Evolutionary conservation across 768 basidiomycete genomes (phyloP).

Genomic region (Hemileccinum impolitum): DNA sequence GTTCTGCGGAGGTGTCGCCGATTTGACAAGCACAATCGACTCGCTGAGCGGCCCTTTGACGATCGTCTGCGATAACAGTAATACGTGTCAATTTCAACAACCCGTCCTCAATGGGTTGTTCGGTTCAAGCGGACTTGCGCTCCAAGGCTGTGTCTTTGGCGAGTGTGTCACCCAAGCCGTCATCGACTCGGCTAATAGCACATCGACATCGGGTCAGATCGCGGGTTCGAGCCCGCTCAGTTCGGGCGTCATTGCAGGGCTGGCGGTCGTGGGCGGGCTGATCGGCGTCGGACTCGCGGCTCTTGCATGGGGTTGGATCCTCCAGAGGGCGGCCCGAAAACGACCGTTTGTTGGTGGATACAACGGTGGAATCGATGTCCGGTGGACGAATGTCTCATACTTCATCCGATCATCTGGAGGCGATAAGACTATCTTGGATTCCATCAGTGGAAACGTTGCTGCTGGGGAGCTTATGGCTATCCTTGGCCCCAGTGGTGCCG

Average conservation of each 20-base stretch:
- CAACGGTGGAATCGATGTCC: slow-evolving; percentile 56
- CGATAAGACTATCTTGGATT: slow-evolving; percentile 65
- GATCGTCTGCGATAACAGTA: slow-evolving; percentile 62
- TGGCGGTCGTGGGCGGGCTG: slow-evolving; percentile 78
- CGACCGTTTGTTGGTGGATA: slow-evolving; percentile 36
- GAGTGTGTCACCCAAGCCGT: slow-evolving; percentile 85
- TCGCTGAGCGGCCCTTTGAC: slow-evolving; percentile 58
- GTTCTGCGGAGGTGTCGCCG: slow-evolving; percentile 66
- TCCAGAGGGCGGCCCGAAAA: slow-evolving; percentile 60
- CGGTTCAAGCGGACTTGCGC: slow-evolving; percentile 64
- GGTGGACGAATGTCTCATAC: slow-evolving; percentile 71
- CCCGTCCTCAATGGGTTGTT: slow-evolving; percentile 62
- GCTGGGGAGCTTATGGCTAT: slow-evolving; percentile 90
- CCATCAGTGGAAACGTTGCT: slow-evolving; percentile 63
- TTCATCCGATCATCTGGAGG: slow-evolving; percentile 40
- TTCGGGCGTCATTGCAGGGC: slow-evolving; percentile 85
- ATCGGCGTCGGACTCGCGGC: slow-evolving; percentile 53
- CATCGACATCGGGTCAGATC: slow-evolving; percentile 28
- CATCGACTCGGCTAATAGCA: slow-evolving; percentile 53
- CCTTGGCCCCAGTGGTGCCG: slow-evolving; percentile 89
- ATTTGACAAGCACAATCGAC: slow-evolving; percentile 65
- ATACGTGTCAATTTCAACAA: slow-evolving; percentile 79
- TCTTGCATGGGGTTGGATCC: slow-evolving; percentile 59
- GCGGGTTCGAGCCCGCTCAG: slow-evolving; percentile 48
- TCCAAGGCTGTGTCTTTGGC: slow-evolving; percentile 77